Evolutionary conservation across 139 green algal genomes (phyloP), one percentile per base, ranked within the genome.

Genomic region (Penium margaritaceum): DNA sequence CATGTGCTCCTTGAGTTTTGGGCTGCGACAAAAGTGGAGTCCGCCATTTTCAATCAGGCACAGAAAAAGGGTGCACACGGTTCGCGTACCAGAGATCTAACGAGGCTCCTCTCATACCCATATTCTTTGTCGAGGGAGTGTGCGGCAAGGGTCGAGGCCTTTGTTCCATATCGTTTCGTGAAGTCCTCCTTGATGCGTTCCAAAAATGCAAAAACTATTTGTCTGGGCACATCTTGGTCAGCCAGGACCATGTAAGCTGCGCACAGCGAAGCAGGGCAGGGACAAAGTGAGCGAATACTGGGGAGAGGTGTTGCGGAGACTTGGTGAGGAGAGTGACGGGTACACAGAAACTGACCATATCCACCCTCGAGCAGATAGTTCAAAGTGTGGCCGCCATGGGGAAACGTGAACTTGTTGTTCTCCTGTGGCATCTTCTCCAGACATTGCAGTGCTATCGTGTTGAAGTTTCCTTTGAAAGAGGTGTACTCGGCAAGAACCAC

Each of bases 201-300:
- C 61, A 98, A 75, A 72, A 95, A 96, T 21, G 90, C 91, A 85
- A 96, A 97, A 0, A 91, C 68, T 4, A 98, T 89, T 32, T 95
- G 85, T 5, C 92, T 78, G 0, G 91, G 91, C 74, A 90, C 93
- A 0, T 84, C 85, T 55, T 95, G 90, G 37, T 96, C 90, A n/a
- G 93, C 91, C 0, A 97, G 92, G 17, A 92, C 93, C 68, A 95
- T 72, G 82, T 91, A 97, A 6, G 70, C 72, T 79, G 69, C 54
- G 15, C 2, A 37, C 30, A 30, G 27, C 30, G 7, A 66, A 30
- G 24, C 17, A 27, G 36, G 24, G 30, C 27, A 37, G 58, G 24
- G 27, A 37, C 33, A 5, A 33, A 5, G 30, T 60, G 51, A 33
- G 17, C 51, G 3, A 34, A 58, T 58, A 57, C 12, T 21, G 46